phyloP scores from a whole-genome alignment of 2,329 filamentous ascomycete species.

The Onygenales sp. region DNA sequence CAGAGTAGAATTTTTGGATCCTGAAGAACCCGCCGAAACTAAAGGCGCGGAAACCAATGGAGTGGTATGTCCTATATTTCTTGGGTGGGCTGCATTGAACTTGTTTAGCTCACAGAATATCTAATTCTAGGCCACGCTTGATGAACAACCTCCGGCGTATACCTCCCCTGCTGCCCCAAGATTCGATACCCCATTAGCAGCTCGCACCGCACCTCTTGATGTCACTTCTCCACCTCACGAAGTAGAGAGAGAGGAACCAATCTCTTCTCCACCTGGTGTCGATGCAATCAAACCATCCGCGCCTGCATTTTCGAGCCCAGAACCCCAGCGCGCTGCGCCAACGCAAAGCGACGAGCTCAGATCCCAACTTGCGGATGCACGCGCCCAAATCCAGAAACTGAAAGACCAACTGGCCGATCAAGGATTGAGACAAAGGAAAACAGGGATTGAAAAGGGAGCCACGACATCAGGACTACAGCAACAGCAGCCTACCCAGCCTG shows the following conservation, averaged over 20 bases:
- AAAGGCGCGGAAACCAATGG: slow-evolving; percentile 23
- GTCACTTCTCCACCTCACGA: slow-evolving; percentile 10
- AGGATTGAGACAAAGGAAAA: slow-evolving; percentile 72
- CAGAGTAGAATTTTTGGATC: slow-evolving; percentile 71
- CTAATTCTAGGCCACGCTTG: slow-evolving; percentile 13
- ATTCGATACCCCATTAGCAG: slow-evolving; percentile 35
- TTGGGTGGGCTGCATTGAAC: background rate
- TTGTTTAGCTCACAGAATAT: background rate
- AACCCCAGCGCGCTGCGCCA: slow-evolving; percentile 33
- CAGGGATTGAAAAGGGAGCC: slow-evolving; percentile 45
- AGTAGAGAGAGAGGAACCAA: slow-evolving; percentile 17
- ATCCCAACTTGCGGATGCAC: slow-evolving; percentile 63
- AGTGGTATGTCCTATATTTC: slow-evolving; percentile 19
- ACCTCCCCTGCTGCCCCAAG: slow-evolving; percentile 43
- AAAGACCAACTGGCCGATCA: slow-evolving; percentile 55
- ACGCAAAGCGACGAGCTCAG: slow-evolving; percentile 55
- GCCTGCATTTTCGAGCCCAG: background rate
- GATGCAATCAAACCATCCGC: background rate
- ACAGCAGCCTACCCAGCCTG: slow-evolving; percentile 42
- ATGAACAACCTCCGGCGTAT: slow-evolving; percentile 45
- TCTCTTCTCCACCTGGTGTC: slow-evolving; percentile 2
- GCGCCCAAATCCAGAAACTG: slow-evolving; percentile 61
- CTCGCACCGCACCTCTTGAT: slow-evolving; percentile 33
- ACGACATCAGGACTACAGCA: slow-evolving; percentile 42
- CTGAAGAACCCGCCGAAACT: slow-evolving; percentile 38